These are phyloP conservation scores for Fusarium sp. DNA, from an alignment of 2,329 filamentous ascomycete species.

Conservation along the genomic window DNA sequence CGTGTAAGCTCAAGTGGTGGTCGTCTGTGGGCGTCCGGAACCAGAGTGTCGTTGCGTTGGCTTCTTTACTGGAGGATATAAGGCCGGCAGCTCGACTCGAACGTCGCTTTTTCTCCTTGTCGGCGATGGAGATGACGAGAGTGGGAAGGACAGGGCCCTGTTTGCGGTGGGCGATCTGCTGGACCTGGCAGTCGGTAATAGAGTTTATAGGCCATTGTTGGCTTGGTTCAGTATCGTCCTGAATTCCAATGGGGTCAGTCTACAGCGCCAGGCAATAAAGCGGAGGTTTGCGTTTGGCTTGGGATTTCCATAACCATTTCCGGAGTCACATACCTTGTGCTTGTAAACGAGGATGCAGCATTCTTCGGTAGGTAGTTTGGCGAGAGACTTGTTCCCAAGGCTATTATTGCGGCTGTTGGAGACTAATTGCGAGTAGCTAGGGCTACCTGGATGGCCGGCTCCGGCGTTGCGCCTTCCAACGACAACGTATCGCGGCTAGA, in stretches of 20 bases:
- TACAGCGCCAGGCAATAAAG: background rate
- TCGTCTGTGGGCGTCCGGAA: slow-evolving; percentile 65
- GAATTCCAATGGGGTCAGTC: slow-evolving; percentile 17
- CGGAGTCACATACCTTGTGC: slow-evolving; percentile 54
- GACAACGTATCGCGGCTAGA: slow-evolving; percentile 66
- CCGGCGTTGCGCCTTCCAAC: slow-evolving; percentile 53
- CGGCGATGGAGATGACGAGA: slow-evolving; percentile 64
- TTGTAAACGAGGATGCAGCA: slow-evolving; percentile 64
- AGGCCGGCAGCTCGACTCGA: slow-evolving; percentile 69
- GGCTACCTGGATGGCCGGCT: slow-evolving; percentile 48
- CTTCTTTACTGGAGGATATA: slow-evolving; percentile 59
- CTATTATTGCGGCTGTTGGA: slow-evolving; percentile 52
- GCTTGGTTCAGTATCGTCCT: slow-evolving; percentile 62
- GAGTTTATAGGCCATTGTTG: slow-evolving; percentile 62
- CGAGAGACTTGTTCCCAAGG: slow-evolving; percentile 49
- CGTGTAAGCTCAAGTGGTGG: slow-evolving; percentile 59
- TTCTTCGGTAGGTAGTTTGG: slow-evolving; percentile 51
- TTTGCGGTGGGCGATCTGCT: slow-evolving; percentile 67
- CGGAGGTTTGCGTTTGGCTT: background rate
- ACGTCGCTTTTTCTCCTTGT: slow-evolving; percentile 69
- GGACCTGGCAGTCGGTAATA: slow-evolving; percentile 65
- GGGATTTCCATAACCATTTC: background rate
- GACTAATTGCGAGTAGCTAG: slow-evolving; percentile 51
- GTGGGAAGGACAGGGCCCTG: slow-evolving; percentile 67
- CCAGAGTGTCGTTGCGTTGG: slow-evolving; percentile 58